These are phyloP conservation scores for Oryza rufipogon DNA, from an alignment of 176 grass and related monocot genomes.

Conservation along the genomic window DNA sequence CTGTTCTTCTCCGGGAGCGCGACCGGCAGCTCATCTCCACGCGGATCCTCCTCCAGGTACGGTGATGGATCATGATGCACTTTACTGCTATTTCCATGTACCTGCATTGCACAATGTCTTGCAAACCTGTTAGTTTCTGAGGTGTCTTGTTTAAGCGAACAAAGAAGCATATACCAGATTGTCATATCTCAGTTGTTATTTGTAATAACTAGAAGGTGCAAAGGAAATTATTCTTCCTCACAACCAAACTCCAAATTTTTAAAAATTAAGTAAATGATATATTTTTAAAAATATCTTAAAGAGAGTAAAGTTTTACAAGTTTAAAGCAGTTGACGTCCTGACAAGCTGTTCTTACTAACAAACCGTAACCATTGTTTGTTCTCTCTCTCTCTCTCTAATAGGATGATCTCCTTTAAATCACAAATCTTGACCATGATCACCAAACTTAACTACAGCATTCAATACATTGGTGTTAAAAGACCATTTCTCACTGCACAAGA, in stretches of 20 bases:
- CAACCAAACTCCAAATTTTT: neutral
- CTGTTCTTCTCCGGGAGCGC: conserved; percentile 59
- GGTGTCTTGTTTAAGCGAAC: conserved; percentile 9
- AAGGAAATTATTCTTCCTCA: neutral
- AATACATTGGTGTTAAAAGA: neutral
- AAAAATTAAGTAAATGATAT: too few species aligned
- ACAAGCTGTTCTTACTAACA: neutral
- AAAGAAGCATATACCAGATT: neutral
- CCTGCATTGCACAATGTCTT: neutral
- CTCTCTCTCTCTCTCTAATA: neutral
- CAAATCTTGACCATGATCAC: conserved; percentile 16
- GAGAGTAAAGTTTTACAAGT: neutral
- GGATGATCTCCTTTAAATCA: neutral
- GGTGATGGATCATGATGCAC: neutral
- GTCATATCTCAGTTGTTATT: neutral
- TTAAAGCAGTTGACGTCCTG: neutral
- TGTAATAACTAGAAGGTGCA: conserved; percentile 19
- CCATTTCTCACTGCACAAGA: neutral
- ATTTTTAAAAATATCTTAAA: neutral
- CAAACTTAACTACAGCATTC: neutral
- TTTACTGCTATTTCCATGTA: neutral
- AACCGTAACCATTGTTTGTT: too few species aligned
- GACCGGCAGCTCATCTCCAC: conserved; percentile 66
- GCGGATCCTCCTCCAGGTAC: conserved; percentile 69
- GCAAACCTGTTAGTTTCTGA: neutral